phyloP scores from a whole-genome alignment of 306 rosid genomes.

The Prunus mume region DNA sequence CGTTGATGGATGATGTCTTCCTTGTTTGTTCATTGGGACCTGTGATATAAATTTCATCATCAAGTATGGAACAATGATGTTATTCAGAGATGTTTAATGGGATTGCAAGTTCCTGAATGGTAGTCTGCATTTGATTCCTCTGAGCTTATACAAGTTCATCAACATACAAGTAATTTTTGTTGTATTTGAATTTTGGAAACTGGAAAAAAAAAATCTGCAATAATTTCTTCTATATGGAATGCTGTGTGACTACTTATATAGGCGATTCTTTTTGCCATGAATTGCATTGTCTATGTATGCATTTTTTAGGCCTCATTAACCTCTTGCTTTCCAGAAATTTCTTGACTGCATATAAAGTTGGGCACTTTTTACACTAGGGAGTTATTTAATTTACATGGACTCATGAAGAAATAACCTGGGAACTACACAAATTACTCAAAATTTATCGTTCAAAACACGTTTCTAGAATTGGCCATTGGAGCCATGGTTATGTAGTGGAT shows the following conservation, averaged over 20 bases:
- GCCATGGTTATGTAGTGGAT: not conserved
- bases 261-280: not conserved
- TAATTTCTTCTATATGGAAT: not conserved
- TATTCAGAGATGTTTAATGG: slow-evolving; percentile 14
- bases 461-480: not conserved
- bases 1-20: slow-evolving; percentile 40
- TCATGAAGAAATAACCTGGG: not conserved
- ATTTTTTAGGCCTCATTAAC: not conserved
- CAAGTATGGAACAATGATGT: slow-evolving; percentile 20
- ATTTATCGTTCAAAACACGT: not conserved
- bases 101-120: slow-evolving; percentile 9
- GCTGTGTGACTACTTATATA: not conserved
- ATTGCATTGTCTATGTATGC: not conserved
- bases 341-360: not conserved
- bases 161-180: not conserved
- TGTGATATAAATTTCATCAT: slow-evolving; percentile 28
- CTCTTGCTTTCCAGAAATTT: not conserved
- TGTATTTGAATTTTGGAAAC: not conserved
- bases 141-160: not conserved
- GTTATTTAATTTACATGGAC: not conserved
- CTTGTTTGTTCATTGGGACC: slow-evolving; percentile 8
- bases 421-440: not conserved
- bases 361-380: not conserved
- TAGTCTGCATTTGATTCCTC: not conserved
- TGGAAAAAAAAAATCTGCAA: not conserved